phyloP scores from a whole-genome alignment of 192 early-diverging fungal genomes.

The Podochytrium sp. region DNA sequence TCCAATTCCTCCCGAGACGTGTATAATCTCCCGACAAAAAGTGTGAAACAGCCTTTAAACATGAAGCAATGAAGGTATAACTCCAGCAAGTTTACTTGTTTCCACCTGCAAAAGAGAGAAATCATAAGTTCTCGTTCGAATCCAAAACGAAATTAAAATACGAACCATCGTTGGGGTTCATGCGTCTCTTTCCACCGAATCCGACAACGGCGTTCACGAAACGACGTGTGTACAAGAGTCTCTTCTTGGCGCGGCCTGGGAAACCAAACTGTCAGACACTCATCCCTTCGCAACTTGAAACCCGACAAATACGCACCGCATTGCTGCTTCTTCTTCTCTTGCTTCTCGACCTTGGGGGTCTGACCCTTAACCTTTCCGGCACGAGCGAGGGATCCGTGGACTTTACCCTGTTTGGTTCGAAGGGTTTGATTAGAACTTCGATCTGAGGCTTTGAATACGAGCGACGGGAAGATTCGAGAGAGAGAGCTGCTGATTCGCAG shows the following conservation, averaged over 20 bases:
- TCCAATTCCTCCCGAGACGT: no score
- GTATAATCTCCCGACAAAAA: no score
- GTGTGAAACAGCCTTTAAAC: neutral
- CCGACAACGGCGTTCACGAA: constrained; percentile 91
- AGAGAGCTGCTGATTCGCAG: no score
- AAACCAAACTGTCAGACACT: neutral
- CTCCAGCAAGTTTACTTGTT: constrained; percentile 11
- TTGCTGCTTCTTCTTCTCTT: constrained; percentile 95
- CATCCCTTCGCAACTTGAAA: neutral
- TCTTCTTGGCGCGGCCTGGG: constrained; percentile 93
- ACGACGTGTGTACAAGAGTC: constrained; percentile 94
- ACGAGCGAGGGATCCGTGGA: constrained; percentile 99
- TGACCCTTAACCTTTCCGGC: constrained; percentile 99
- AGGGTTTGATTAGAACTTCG: neutral
- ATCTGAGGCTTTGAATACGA: neutral
- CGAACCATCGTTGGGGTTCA: constrained; percentile 46
- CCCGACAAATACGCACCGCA: constrained; percentile 50
- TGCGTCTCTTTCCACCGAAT: constrained; percentile 85
- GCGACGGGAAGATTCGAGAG: neutral
- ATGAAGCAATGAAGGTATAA: neutral
- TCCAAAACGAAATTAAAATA: neutral
- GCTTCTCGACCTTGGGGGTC: constrained; percentile 96
- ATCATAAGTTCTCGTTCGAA: neutral
- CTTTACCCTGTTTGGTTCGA: constrained; percentile 93
- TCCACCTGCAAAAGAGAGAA: neutral